Percentiles rank a stretch among this genome's conserved stretches.
phyloP scores from a whole-genome alignment of 2,329 filamentous ascomycete genomes.

The Beauveria bassiana region DNA sequence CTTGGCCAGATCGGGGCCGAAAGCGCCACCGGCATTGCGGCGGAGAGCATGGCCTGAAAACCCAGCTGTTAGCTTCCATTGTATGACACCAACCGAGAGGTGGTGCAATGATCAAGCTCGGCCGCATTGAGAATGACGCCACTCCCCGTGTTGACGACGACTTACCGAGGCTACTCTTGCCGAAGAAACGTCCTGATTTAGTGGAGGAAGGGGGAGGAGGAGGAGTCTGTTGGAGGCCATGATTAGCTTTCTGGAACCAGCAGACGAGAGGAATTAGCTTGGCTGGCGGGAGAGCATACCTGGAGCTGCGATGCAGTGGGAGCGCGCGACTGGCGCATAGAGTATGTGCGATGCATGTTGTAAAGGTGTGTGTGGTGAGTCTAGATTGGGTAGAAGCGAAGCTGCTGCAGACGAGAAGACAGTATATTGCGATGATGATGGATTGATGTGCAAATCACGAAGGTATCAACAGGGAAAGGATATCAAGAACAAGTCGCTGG shows the following conservation, averaged over 20 bases:
- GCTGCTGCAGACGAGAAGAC: neutral
- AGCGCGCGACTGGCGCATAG: conserved; percentile 94
- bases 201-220: conserved; percentile 87
- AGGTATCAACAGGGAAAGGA: conserved; percentile 7
- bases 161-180: conserved; percentile 78
- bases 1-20: conserved; percentile 83
- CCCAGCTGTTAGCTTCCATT: neutral
- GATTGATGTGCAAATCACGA: conserved; percentile 6
- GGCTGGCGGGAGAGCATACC: conserved; percentile 29
- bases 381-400: neutral
- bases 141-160: conserved; percentile 15
- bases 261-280: neutral
- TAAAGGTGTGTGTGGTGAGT: conserved; percentile 7
- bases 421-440: neutral
- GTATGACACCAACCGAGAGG: neutral
- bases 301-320: conserved; percentile 79
- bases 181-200: conserved; percentile 85
- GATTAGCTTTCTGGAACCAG: conserved; percentile 9
- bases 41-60: conserved; percentile 57
- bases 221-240: conserved; percentile 58
- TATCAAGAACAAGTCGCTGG: conserved; percentile 4
- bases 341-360: conserved; percentile 96
- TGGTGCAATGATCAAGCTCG: neutral
- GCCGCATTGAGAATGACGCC: neutral
- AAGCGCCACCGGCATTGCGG: conserved; percentile 67